A percentile compares a stretch with the other conserved stretches of the same genome.
These are phyloP conservation scores for Candida sojae DNA, from an alignment of 1,139 yeast genomes.

Conservation along the genomic window DNA sequence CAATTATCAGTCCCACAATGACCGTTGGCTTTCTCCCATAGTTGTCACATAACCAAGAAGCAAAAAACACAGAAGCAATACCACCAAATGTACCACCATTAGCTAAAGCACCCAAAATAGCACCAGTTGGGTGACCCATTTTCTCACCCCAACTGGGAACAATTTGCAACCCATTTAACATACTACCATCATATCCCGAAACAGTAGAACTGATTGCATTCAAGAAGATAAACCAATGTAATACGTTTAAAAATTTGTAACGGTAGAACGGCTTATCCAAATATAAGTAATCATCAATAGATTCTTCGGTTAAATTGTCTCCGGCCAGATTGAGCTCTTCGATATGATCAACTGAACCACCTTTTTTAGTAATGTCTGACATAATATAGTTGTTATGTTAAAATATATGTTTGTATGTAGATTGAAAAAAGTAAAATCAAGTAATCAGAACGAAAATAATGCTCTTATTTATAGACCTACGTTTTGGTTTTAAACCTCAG, in stretches of 20 bases:
- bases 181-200: conserved; percentile 54
- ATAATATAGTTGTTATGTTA: not conserved
- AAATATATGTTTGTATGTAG: too few species aligned
- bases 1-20: conserved; percentile 24
- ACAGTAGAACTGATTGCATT: conserved; percentile 48
- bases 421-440: too few species aligned
- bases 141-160: conserved; percentile 34
- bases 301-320: not conserved
- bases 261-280: conserved; percentile 19
- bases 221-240: conserved; percentile 37
- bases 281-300: conserved; percentile 6
- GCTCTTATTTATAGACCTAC: too few species aligned
- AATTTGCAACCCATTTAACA: conserved; percentile 54
- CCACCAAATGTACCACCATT: conserved; percentile 32
- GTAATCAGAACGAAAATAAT: too few species aligned
- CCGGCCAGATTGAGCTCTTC: not conserved
- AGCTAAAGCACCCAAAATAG: conserved; percentile 44
- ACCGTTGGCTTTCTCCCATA: conserved; percentile 38
- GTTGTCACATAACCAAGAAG: conserved; percentile 25
- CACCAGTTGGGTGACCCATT: conserved; percentile 44
- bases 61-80: conserved; percentile 20
- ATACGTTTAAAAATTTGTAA: conserved; percentile 34
- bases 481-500: too few species aligned
- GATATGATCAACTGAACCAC: not conserved
- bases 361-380: not conserved